phyloP scores from a whole-genome alignment of 805 yeast genomes.

The Zygosaccharomyces lentus region DNA sequence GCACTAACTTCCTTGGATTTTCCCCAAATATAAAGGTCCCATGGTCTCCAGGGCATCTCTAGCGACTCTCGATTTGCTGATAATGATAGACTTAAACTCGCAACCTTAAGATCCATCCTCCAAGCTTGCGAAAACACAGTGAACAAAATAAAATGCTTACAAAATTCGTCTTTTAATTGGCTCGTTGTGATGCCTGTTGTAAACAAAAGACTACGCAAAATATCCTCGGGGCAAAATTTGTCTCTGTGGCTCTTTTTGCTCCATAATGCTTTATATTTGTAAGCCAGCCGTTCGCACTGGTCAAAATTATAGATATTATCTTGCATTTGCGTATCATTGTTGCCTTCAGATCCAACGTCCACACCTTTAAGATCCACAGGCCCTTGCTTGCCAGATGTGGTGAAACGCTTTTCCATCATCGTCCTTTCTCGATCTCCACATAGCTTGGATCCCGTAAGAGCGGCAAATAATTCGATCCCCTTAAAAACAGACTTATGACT shows the following conservation, averaged over 20 bases:
- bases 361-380: not conserved
- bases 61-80: not conserved
- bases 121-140: slow-evolving; percentile 17
- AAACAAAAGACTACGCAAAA: slow-evolving; percentile 20
- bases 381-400: not conserved
- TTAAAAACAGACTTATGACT: slow-evolving; percentile 16
- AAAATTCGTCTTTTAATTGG: slow-evolving; percentile 23
- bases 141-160: slow-evolving; percentile 21
- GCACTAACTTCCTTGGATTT: slow-evolving; percentile 11
- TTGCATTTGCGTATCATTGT: not conserved
- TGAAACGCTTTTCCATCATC: not conserved
- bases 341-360: not conserved
- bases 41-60: slow-evolving; percentile 13
- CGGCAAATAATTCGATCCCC: slow-evolving; percentile 12
- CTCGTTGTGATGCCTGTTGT: slow-evolving; percentile 11
- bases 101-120: slow-evolving; percentile 4
- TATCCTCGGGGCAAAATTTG: slow-evolving; percentile 25
- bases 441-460: slow-evolving; percentile 9
- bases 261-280: slow-evolving; percentile 15
- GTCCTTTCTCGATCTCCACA: slow-evolving; percentile 2
- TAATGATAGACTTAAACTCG: not conserved
- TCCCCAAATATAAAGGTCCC: slow-evolving; percentile 24
- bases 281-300: slow-evolving; percentile 8
- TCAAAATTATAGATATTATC: slow-evolving; percentile 3
- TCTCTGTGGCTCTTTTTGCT: slow-evolving; percentile 7